Conservation (phyloP, 2,329 filamentous ascomycete species). For the Aureobasidium sp. region DNA sequence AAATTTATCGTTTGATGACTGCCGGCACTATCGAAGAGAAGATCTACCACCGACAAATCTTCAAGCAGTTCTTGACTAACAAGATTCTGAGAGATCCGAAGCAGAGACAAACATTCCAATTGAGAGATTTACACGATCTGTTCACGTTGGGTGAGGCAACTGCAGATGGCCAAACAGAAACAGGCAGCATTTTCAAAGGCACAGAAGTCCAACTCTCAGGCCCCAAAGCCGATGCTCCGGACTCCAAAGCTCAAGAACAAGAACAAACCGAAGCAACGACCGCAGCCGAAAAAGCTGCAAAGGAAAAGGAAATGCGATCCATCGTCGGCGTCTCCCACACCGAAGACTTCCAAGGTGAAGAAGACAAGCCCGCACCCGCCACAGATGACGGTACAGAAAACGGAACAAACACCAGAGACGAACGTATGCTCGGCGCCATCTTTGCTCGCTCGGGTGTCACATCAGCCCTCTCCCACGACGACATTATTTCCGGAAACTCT, state of each 20-base stretch:
- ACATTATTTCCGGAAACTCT: slow-evolving; percentile 71
- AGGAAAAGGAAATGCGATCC: slow-evolving; percentile 17
- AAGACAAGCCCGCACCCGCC: slow-evolving; percentile 17
- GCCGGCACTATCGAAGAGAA: slow-evolving; percentile 98
- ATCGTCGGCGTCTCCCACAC: slow-evolving; percentile 37
- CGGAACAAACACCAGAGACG: slow-evolving; percentile 25
- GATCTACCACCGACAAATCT: slow-evolving; percentile 97
- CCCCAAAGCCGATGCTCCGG: slow-evolving; percentile 20
- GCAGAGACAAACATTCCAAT: slow-evolving; percentile 81
- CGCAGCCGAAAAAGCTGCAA: neutral
- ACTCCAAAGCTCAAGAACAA: neutral
- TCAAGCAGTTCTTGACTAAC: slow-evolving; percentile 95
- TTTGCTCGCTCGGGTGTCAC: slow-evolving; percentile 81
- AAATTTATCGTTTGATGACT: slow-evolving; percentile 96
- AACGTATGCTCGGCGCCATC: slow-evolving; percentile 78
- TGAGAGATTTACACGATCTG: slow-evolving; percentile 83
- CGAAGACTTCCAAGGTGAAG: slow-evolving; percentile 33
- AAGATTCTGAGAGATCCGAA: slow-evolving; percentile 93
- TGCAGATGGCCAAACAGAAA: slow-evolving; percentile 64
- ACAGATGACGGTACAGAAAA: slow-evolving; percentile 10
- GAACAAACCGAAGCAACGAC: neutral
- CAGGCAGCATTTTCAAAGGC: slow-evolving; percentile 78
- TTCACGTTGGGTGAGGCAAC: slow-evolving; percentile 68
- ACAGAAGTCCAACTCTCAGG: slow-evolving; percentile 61
- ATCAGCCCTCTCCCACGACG: slow-evolving; percentile 86